phyloP scores from a whole-genome alignment of 495 filamentous ascomycete species.

The Letharia lupina region DNA sequence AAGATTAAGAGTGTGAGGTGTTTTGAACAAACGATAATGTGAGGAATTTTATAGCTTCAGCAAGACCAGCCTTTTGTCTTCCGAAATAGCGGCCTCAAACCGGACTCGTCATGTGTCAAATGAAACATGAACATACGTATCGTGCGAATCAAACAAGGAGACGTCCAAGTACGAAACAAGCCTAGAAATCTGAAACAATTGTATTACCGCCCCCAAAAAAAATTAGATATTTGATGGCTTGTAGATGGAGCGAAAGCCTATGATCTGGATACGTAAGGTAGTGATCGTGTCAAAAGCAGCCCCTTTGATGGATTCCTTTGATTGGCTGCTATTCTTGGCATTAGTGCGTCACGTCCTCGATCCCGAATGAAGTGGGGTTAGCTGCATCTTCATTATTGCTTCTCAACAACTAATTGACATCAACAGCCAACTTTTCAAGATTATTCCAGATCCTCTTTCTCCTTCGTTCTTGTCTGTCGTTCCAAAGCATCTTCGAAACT shows the following conservation, averaged over 20 bases:
- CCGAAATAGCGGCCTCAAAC: slow-evolving; percentile 4
- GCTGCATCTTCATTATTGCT: slow-evolving; percentile 9
- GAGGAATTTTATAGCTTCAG: slow-evolving; percentile 2
- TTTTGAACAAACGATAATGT: slow-evolving; percentile 7
- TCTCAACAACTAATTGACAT: not conserved
- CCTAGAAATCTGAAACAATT: not conserved
- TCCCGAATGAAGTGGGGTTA: slow-evolving; percentile 12
- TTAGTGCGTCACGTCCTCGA: not conserved
- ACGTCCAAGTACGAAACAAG: slow-evolving; percentile 1
- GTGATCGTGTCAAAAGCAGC: not conserved
- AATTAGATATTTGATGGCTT: not conserved
- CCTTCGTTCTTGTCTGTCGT: slow-evolving; percentile 1
- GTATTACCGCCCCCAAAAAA: not conserved
- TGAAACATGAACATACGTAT: not conserved
- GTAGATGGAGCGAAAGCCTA: not conserved
- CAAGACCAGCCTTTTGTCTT: not conserved
- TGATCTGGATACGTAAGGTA: not conserved
- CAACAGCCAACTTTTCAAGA: not conserved
- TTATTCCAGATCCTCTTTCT: not conserved
- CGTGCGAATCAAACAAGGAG: not conserved
- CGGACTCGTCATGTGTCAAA: not conserved
- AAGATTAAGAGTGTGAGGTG: slow-evolving; percentile 55
- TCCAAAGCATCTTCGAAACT: not conserved
- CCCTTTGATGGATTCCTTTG: slow-evolving; percentile 9
- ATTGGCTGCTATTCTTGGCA: slow-evolving; percentile 6